These are phyloP conservation scores for Stephanodiscus minutulus DNA, from an alignment of 108 stramenopile species.

Conservation along the genomic window DNA sequence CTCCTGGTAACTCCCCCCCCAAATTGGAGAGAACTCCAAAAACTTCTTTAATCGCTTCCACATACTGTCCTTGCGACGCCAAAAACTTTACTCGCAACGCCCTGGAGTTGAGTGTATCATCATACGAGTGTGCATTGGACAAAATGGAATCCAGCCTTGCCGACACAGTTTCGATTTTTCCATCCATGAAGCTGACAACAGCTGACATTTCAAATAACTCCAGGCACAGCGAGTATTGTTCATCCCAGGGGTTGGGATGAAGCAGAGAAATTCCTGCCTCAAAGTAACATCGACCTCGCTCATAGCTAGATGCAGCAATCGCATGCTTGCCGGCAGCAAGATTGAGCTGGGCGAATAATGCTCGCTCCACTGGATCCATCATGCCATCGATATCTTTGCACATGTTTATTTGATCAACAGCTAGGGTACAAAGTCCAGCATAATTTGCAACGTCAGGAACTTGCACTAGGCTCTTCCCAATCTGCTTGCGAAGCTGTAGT, in stretches of 20 bases:
- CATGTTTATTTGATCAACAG: conserved; percentile 8
- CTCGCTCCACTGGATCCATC: neutral
- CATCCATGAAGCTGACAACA: conserved; percentile 11
- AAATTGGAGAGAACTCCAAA: neutral
- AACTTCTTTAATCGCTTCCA: neutral
- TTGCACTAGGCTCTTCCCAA: conserved; percentile 1
- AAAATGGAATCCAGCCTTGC: neutral
- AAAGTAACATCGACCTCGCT: conserved; percentile 1
- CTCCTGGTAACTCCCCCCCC: neutral
- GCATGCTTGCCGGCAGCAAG: conserved; percentile 11
- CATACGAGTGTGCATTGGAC: neutral
- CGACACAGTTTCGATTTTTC: conserved; percentile 2
- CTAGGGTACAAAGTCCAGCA: neutral
- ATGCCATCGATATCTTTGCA: conserved; percentile 9
- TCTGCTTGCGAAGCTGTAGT: conserved; percentile 3
- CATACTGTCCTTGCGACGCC: conserved; percentile 1
- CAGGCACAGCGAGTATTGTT: conserved; percentile 7
- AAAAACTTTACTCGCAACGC: neutral
- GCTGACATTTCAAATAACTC: conserved; percentile 15
- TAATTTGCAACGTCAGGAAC: neutral
- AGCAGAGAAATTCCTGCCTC: conserved; percentile 13
- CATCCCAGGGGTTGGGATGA: conserved; percentile 2
- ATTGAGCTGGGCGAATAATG: neutral
- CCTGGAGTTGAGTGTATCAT: neutral
- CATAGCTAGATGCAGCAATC: conserved; percentile 2